phyloP scores from a whole-genome alignment of 371 early-diverging fungal genomes.

The Mucor racemosus region DNA sequence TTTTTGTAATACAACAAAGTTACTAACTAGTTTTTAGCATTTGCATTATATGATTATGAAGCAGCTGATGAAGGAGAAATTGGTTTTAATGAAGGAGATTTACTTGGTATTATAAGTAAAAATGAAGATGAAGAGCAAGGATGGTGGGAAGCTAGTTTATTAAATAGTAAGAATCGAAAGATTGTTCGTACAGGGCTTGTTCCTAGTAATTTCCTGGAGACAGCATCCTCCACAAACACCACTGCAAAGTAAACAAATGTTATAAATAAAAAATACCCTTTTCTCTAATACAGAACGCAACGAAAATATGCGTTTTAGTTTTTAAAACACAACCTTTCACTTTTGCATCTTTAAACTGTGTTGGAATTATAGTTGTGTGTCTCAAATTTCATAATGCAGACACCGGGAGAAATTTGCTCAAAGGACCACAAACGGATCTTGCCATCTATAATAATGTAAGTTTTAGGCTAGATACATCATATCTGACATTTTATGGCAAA shows the following conservation, averaged over 20 bases:
- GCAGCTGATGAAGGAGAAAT: constrained; percentile 68
- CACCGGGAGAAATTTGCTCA: too few relatives aligned
- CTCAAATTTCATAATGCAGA: too few relatives aligned
- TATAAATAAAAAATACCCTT: neutral
- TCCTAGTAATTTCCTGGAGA: constrained; percentile 31
- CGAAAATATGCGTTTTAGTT: too few relatives aligned
- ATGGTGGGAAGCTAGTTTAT: constrained; percentile 64
- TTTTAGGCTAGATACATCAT: too few relatives aligned
- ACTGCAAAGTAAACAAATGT: constrained; percentile 11
- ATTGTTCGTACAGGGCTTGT: constrained; percentile 23
- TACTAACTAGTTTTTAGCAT: constrained; percentile 18
- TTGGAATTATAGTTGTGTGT: too few relatives aligned
- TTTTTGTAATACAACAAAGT: neutral
- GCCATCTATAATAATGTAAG: too few relatives aligned
- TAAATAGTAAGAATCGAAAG: constrained; percentile 15
- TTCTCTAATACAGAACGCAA: too few relatives aligned
- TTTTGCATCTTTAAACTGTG: too few relatives aligned
- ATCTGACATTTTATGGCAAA: too few relatives aligned
- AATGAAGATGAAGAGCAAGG: constrained; percentile 59
- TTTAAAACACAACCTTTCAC: too few relatives aligned
- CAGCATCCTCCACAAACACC: neutral
- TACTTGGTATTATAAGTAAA: constrained; percentile 59
- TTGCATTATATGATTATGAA: constrained; percentile 70
- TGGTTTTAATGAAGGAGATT: constrained; percentile 63
- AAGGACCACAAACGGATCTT: too few relatives aligned